Evolutionary conservation across 2,329 filamentous ascomycete genomes (phyloP), one percentile per base, ranked within the genome.

Genomic region (Colletotrichum cordylinicola): DNA sequence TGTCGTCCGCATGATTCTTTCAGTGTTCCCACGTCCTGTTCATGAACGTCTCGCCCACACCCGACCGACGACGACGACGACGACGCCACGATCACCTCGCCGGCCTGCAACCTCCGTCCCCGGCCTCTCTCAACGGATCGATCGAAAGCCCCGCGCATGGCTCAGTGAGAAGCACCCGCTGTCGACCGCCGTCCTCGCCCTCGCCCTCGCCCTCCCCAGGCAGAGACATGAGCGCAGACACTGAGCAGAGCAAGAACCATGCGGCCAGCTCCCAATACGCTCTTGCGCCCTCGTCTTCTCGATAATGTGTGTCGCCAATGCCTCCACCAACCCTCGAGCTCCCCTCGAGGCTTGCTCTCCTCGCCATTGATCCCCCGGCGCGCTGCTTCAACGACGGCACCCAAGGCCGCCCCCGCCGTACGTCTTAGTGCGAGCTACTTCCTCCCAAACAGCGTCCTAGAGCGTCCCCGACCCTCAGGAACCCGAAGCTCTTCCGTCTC

Each of bases 341-440:
- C 37, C 48, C 67, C 37, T 12, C 35, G 61, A 33, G 37, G 66
- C 48, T 15, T 37, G 18, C 16, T 62, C 35, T 55, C 37, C 9
- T 35, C 64, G 72, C 31, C 66, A 43, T 67, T 65, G 58, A 69
- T 65, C 43, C 27, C 48, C 16, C 55, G 52, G 27, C 74, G 72
- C 24, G 60, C 67, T 33, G 67, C 67, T 37, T 76, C 74, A 8
- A 75, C 71, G 8, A 75, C 74, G 16, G 62, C 71, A 52, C 55
- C 74, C 27, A 76, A 76, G 66, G 65, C 71, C 12, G 74, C 72
- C 27, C 72, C 74, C 43, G 74, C 65, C n/a, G 72, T 62, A 12
- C 74, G 77, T 31, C 74, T 78, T 29, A 66, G 71, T 56, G 66
- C 77, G 52, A 78, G 68, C 69, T 78, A 78, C 74, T 78, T 78